Percentiles rank a stretch among this genome's conserved stretches.
Conservation (phyloP, 2,329 filamentous ascomycete species). For the Stagonosporopsis chrysanthemi region DNA sequence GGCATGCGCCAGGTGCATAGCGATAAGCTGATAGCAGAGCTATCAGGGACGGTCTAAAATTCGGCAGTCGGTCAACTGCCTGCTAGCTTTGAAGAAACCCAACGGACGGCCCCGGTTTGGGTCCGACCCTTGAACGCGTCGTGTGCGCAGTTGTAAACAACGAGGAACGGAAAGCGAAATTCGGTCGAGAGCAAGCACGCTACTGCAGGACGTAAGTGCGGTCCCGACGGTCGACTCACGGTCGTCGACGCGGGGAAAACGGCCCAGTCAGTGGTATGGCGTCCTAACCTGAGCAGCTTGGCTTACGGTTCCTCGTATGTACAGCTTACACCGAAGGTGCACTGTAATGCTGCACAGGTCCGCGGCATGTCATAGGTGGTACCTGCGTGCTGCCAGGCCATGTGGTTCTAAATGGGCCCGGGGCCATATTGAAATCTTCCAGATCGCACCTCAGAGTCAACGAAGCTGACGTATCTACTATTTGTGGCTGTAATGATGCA, state of each 20-base stretch:
- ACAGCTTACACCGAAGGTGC: conserved; percentile 23
- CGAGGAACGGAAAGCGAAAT: conserved; percentile 8
- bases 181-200: conserved; percentile 16
- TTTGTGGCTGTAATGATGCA: conserved; percentile 19
- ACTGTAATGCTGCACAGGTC: conserved; percentile 17
- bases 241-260: conserved; percentile 11
- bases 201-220: conserved; percentile 15
- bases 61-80: neutral
- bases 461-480: conserved; percentile 13
- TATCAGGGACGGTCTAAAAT: conserved; percentile 2
- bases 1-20: conserved; percentile 3
- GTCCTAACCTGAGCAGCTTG: conserved; percentile 1
- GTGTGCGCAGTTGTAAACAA: conserved; percentile 14
- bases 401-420: conserved; percentile 3
- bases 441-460: neutral
- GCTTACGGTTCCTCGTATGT: conserved; percentile 7
- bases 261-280: neutral
- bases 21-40: conserved; percentile 12
- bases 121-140: conserved; percentile 20
- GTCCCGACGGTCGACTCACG: conserved; percentile 3
- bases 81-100: neutral
- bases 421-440: conserved; percentile 3
- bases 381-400: conserved; percentile 19
- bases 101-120: conserved; percentile 13
- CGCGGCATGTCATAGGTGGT: conserved; percentile 23